Conservation (phyloP, 768 basidiomycete genomes). For the Gelatoporia subvermispora region DNA sequence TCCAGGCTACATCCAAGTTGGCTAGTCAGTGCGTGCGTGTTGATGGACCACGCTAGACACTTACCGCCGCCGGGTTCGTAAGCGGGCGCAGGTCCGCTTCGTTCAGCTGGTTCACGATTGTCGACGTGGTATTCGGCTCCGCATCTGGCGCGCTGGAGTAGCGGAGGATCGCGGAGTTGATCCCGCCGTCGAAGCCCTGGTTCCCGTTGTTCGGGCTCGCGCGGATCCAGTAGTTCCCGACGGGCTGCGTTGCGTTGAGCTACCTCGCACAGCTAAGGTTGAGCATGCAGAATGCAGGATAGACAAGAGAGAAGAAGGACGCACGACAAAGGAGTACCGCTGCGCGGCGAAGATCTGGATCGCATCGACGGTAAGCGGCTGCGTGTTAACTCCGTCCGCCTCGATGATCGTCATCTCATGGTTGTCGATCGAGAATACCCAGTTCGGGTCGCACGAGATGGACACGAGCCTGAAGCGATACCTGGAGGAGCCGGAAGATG, state of each 20-base stretch:
- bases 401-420: conserved; percentile 46
- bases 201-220: conserved; percentile 19
- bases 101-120: conserved; percentile 5
- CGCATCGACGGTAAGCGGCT: conserved; percentile 35
- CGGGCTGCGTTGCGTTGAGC: conserved; percentile 35
- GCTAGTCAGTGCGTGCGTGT: too few relatives aligned
- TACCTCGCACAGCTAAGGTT: conserved; percentile 3
- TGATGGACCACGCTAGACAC: not conserved
- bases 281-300: not conserved
- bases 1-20: conserved; percentile 10
- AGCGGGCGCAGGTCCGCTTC: conserved; percentile 18
- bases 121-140: conserved; percentile 28
- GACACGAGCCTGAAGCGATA: conserved; percentile 9
- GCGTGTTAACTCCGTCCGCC: conserved; percentile 36
- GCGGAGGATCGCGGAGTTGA: conserved; percentile 33
- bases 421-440: conserved; percentile 40
- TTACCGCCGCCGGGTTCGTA: conserved; percentile 16
- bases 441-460: conserved; percentile 24
- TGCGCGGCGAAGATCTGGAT: conserved; percentile 39
- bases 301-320: conserved; percentile 19
- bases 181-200: conserved; percentile 21
- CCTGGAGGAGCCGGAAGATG: conserved; percentile 5
- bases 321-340: conserved; percentile 26
- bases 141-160: conserved; percentile 34
- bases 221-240: conserved; percentile 34